Percentiles rank a stretch among this genome's conserved stretches.
Evolutionary conservation across 1,284 basidiomycete genomes (phyloP).

Genomic region (Pyrrhoderma noxium): DNA sequence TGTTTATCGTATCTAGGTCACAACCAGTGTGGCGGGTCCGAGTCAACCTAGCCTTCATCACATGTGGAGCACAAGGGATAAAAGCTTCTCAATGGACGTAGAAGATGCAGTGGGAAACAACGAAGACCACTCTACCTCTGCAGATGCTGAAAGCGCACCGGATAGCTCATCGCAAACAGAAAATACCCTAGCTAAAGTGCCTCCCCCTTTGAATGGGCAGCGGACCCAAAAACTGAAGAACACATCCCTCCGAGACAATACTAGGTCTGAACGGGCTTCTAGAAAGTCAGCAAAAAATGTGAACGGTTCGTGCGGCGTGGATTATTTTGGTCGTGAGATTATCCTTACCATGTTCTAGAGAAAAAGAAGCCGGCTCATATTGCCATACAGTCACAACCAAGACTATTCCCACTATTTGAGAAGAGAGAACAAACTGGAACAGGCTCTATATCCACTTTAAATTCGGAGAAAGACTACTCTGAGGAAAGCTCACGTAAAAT

Average conservation of each 20-base stretch:
- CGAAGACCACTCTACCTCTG: neutral
- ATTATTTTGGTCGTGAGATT: too few species aligned
- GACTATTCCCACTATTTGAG: constrained; percentile 9
- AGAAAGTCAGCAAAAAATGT: neutral
- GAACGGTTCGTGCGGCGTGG: neutral
- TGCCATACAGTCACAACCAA: neutral
- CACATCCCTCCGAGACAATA: too few species aligned
- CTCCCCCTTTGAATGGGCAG: too few species aligned
- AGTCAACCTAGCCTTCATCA: constrained; percentile 11
- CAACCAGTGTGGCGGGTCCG: neutral
- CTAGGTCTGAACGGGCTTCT: neutral
- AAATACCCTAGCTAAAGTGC: too few species aligned
- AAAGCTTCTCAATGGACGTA: neutral
- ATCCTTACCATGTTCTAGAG: neutral
- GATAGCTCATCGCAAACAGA: neutral
- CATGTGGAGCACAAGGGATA: constrained; percentile 7
- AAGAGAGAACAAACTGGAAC: neutral
- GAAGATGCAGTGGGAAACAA: neutral
- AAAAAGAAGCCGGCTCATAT: neutral
- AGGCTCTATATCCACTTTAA: neutral
- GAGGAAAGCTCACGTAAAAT: too few species aligned
- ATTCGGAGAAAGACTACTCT: too few species aligned
- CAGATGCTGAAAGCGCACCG: neutral
- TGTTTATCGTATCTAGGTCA: too few species aligned
- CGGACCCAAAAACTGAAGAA: too few species aligned